Evolutionary conservation across 805 yeast genomes (phyloP), one percentile per base, ranked within the genome.

Genomic region (Starmerella kuoi): DNA sequence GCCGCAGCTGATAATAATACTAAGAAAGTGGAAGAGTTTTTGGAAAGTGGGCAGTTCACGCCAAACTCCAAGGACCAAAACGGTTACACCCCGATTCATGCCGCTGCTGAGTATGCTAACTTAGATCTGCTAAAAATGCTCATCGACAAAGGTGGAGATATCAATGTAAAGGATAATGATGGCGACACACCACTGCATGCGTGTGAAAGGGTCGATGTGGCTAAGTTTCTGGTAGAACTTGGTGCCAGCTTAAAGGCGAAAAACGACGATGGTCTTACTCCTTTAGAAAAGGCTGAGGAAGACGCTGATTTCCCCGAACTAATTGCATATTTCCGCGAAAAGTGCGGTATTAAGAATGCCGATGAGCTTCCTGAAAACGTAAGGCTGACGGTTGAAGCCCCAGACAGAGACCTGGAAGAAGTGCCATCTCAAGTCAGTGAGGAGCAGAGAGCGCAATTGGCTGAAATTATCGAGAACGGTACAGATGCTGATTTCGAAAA

Each of bases 121-220:
- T 53, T 63, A 2, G 86, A 79, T 8, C 64, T 91, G 31, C 64
- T 91, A 30, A 59, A 63, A 43, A 72, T 70, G 48, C 65, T 85
- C 35, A 59, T 81, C 4, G 58, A 62, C 17, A 52, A 62, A 17
- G 82, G 82, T 7, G 97, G 95, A 5, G 78, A 91, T 56, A 72
- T 86, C 20, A 86, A 91, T 58, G 65, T 87, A 25, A 76, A 69
- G 45, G 99, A 91, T 53, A 63, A 63, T 19, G 98, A 93, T 50
- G 96, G 97, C 2, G 99, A 91, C 55, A 80, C 97, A 0, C 96
- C 99, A 1, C 66, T 91, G 47, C 97, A 88, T 59, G 93, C 85
- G 52, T 83, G 76, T 19, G 99, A 91, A 56, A 79, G 76, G 42
- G 62, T 73, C 0, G 64, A 58, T 1, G 69, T 76, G 1, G 96